Conservation (phyloP, 2,329 filamentous ascomycete species). For the Geosmithia flava region DNA sequence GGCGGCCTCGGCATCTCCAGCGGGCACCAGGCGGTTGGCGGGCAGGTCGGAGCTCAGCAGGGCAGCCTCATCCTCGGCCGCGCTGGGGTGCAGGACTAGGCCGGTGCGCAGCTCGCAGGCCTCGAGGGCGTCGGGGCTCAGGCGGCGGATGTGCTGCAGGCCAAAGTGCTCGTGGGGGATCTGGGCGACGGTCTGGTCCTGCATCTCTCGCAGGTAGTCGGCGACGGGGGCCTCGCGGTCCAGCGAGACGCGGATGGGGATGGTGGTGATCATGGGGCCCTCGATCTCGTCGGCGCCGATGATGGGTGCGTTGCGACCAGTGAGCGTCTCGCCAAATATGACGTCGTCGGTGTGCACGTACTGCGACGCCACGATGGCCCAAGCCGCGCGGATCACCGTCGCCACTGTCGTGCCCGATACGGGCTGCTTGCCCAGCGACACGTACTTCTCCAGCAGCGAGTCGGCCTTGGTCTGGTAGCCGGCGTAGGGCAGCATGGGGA, state of each 20-base stretch:
- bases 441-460: conserved; percentile 39
- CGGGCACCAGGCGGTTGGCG: conserved; percentile 39
- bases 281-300: conserved; percentile 39
- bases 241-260: conserved; percentile 39
- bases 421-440: conserved; percentile 20
- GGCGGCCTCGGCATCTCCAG: conserved; percentile 42
- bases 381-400: conserved; percentile 45
- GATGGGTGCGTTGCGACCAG: conserved; percentile 38
- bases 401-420: conserved; percentile 35
- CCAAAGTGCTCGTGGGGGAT: conserved; percentile 55
- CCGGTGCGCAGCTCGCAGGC: conserved; percentile 44
- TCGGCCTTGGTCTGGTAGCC: conserved; percentile 38
- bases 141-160: conserved; percentile 43
- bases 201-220: conserved; percentile 43
- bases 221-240: conserved; percentile 25
- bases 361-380: conserved; percentile 40
- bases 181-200: conserved; percentile 40
- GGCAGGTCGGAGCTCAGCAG: conserved; percentile 18
- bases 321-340: conserved; percentile 47
- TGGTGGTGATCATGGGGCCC: conserved; percentile 48
- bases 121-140: conserved; percentile 40
- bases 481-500: conserved; percentile 31
- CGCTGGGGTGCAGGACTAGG: conserved; percentile 38
- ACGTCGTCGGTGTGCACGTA: conserved; percentile 41
- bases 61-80: conserved; percentile 9